A percentile compares a stretch with the other conserved stretches of the same genome.
phyloP scores from a whole-genome alignment of 768 basidiomycete genomes.

The Serpula lacrymans region DNA sequence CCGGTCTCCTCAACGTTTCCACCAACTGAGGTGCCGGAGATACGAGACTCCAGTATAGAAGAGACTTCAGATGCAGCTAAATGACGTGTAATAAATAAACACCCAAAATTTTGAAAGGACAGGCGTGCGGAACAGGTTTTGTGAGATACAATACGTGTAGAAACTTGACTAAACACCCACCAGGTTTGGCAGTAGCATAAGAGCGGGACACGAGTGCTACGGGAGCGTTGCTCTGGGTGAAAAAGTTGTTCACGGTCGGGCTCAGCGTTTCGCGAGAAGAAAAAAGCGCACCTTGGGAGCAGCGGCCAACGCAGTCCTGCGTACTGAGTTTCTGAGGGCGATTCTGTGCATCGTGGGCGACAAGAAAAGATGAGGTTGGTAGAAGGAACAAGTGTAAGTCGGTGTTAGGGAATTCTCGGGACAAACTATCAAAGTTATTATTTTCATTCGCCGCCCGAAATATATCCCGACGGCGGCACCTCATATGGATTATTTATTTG shows the following conservation, averaged over 20 bases:
- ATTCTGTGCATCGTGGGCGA: slow-evolving; percentile 73
- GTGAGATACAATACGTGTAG: slow-evolving; percentile 1
- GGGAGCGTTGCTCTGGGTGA: slow-evolving; percentile 32
- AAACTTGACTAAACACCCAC: slow-evolving; percentile 50
- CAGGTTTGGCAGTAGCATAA: slow-evolving; percentile 98
- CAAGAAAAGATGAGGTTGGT: slow-evolving; percentile 44
- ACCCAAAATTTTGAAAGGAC: slow-evolving; percentile 15
- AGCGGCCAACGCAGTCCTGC: slow-evolving; percentile 71
- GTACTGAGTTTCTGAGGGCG: slow-evolving; percentile 80
- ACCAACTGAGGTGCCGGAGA: slow-evolving; percentile 85
- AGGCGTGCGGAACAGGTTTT: slow-evolving; percentile 11
- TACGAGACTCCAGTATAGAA: slow-evolving; percentile 97
- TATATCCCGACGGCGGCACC: slow-evolving; percentile 2
- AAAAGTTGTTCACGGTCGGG: slow-evolving; percentile 8
- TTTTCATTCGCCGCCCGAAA: slow-evolving; percentile 30
- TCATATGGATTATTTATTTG: neutral
- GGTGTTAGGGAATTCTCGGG: slow-evolving; percentile 31
- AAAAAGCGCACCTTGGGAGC: slow-evolving; percentile 52
- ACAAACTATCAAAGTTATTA: slow-evolving; percentile 25
- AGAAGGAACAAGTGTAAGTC: slow-evolving; percentile 38
- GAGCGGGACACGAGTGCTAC: slow-evolving; percentile 61
- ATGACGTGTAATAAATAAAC: slow-evolving; percentile 28
- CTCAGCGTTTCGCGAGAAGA: slow-evolving; percentile 9
- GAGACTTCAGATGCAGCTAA: slow-evolving; percentile 98
- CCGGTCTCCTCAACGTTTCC: slow-evolving; percentile 99